phyloP scores from a whole-genome alignment of 257 asterid species.

The Solanum tarijense region DNA sequence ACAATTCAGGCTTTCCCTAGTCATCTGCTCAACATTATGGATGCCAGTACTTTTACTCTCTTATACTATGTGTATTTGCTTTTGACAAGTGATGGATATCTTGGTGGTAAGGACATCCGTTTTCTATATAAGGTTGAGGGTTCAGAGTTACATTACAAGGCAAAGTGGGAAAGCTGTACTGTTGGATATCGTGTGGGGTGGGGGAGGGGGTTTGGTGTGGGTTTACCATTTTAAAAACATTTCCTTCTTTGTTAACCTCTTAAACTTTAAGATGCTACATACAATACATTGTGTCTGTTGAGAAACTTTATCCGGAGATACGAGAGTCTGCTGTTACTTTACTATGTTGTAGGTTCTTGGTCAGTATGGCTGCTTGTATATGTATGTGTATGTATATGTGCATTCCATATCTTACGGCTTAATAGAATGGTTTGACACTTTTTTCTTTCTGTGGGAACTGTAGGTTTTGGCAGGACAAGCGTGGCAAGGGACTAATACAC shows the following conservation, averaged over 20 bases:
- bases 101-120: not conserved
- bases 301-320: not conserved
- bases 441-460: not conserved
- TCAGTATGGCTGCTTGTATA: not conserved
- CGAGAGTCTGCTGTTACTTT: not conserved
- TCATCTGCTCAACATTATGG: too few relatives aligned
- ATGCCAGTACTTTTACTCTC: not conserved
- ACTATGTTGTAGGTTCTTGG: not conserved
- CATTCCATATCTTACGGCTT: not conserved
- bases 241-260: not conserved
- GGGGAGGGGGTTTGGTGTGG: not conserved
- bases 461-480: constrained; percentile 56
- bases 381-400: not conserved
- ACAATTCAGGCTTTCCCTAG: not conserved
- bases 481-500: constrained; percentile 26
- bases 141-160: not conserved
- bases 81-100: not conserved
- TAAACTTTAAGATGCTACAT: not conserved
- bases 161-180: not conserved
- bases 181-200: not conserved
- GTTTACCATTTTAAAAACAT: not conserved
- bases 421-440: not conserved
- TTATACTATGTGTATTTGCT: not conserved
- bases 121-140: not conserved
- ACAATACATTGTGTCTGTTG: not conserved